Base-by-base conservation (phyloP, 2,329 filamentous ascomycete genomes). In the Myriosclerotinia duriaeana region DNA sequence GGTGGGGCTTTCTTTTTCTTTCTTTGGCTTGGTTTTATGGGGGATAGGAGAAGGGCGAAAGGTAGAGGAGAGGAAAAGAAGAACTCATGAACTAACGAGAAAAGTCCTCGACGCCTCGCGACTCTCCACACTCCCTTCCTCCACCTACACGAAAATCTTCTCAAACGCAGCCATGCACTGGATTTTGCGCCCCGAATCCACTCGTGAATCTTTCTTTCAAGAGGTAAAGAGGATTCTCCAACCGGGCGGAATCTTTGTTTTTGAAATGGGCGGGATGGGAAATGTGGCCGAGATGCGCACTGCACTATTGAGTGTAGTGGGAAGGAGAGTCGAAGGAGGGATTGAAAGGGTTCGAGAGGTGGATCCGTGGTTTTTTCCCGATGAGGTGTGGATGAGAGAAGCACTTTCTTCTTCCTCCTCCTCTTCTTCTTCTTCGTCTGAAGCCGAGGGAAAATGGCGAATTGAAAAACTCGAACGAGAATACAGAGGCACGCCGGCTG, bases 281-380 rank as follows among this genome's bases (percentile, higher is more conserved):
- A 91, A 91, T 76, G 82, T 89, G 0, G 78, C 80, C 1, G 89
- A 91, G 66, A 83, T 89, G 71, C 81, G 85, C 38, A 79, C 84
- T 0, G 85, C 85, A 2, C 78, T 90, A 9, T 77, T 87, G 5
- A 30, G 50, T 42, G 83, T 83, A 1, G 78, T 89, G 1, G 76
- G 78, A 2, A 80, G 82, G 1, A 82, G 85, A 0, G 74, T 87
- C 0, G 14, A 12, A 2, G 61, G 61, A 6, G 79, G 84, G 0
- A 70, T 88, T 1, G 72, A 78, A n/a, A 76, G 78, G 12, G 84
- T 84, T 0, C 69, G 79, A 26, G 81, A 80, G 17, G 80, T 78
- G 0, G 83, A 84, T 68, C 89, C 89, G 5, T 92, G 89, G 89
- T 91, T 89, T 76, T 92, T 91, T 75, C 87, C 89, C 0, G 86